Evolutionary conservation across 768 basidiomycete genomes (phyloP).

Genomic region (Naganishia randhawae): DNA sequence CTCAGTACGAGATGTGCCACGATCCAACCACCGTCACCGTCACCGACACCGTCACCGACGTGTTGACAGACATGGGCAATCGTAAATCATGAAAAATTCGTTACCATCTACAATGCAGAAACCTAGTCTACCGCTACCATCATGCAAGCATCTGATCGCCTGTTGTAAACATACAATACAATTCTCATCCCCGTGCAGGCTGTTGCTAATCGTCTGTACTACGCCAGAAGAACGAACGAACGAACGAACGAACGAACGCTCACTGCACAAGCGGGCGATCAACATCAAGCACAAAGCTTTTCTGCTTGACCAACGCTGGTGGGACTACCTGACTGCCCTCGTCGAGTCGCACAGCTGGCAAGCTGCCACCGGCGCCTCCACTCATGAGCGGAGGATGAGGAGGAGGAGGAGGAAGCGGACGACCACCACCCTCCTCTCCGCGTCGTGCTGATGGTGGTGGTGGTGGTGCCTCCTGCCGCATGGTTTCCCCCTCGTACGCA

Average conservation of each 20-base stretch:
- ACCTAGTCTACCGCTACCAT: background rate
- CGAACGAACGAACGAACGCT: no score
- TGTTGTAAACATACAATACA: background rate
- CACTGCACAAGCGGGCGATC: conserved; percentile 7
- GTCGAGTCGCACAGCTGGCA: no score
- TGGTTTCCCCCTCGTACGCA: background rate
- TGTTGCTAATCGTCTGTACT: background rate
- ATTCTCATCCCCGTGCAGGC: background rate
- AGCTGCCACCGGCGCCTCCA: no score
- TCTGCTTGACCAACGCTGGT: background rate
- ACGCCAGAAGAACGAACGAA: no score
- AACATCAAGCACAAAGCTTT: conserved; percentile 14
- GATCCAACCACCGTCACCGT: no score
- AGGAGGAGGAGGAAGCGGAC: no score
- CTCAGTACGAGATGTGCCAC: no score
- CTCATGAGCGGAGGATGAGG: no score
- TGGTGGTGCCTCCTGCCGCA: background rate
- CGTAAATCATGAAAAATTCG: conserved; percentile 1
- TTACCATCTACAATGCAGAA: background rate
- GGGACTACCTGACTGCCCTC: no score
- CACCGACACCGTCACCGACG: no score
- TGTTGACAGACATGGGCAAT: background rate
- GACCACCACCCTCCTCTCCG: background rate
- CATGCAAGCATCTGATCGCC: background rate
- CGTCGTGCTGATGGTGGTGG: no score